Conservation (phyloP, 225 moss, liverwort and hornwort genomes). For the Antitrichia curtipendula region DNA sequence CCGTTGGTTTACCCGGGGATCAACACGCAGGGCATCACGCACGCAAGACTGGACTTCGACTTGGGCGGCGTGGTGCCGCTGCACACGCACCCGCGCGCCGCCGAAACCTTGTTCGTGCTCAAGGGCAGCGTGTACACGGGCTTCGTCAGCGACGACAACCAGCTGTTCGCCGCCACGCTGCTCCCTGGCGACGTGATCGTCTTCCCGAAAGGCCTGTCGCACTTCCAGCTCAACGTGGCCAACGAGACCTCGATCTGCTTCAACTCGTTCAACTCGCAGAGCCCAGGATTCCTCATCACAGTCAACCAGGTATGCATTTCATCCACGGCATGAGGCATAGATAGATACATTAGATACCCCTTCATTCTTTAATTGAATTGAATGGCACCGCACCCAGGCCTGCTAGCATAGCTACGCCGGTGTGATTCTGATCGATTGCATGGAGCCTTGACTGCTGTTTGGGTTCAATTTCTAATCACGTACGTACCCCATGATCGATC, state of each 20-base stretch:
- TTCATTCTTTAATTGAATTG: background rate
- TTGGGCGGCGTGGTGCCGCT: background rate
- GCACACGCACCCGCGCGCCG: background rate
- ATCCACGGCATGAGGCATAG: too few species aligned
- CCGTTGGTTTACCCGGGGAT: background rate
- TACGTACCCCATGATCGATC: background rate
- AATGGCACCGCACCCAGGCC: background rate
- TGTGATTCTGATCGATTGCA: background rate
- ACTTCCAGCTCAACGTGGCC: background rate
- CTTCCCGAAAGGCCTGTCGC: background rate
- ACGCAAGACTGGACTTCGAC: background rate
- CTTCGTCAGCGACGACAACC: background rate
- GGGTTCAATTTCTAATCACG: background rate
- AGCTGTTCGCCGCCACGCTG: constrained; percentile 1
- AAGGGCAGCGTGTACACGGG: constrained; percentile 10
- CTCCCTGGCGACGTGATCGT: background rate
- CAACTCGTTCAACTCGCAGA: constrained; percentile 9
- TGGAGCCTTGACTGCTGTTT: background rate
- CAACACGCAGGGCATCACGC: background rate
- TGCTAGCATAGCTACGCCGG: background rate
- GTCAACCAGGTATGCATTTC: background rate
- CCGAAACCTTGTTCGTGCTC: constrained; percentile 4
- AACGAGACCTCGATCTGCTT: background rate
- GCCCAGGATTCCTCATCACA: background rate
- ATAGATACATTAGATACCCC: too few species aligned